Conservation (phyloP, 2,329 filamentous ascomycete genomes). For the Chrysosphaeria jannelii region DNA sequence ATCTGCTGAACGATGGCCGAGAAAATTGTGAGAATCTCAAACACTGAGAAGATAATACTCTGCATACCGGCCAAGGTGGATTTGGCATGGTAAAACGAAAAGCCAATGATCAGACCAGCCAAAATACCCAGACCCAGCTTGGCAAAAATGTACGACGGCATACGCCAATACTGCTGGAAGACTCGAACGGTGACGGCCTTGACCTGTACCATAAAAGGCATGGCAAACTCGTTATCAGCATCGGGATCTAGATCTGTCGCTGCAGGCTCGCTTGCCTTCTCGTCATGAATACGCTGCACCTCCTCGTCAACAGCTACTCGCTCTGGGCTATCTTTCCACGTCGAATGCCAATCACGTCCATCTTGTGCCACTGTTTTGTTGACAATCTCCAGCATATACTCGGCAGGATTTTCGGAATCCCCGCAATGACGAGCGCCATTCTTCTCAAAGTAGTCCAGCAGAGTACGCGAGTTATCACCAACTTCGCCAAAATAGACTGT, state of each 20-base stretch:
- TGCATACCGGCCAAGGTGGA: constrained; percentile 48
- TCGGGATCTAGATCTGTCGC: constrained; percentile 10
- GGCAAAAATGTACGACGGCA: constrained; percentile 64
- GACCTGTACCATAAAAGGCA: constrained; percentile 38
- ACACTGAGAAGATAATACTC: constrained; percentile 63
- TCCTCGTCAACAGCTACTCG: constrained; percentile 23
- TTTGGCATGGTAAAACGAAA: constrained; percentile 44
- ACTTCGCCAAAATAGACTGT: constrained; percentile 55
- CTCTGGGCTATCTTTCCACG: constrained; percentile 28
- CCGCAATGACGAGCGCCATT: constrained; percentile 32
- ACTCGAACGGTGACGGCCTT: constrained; percentile 38
- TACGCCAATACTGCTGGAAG: constrained; percentile 80
- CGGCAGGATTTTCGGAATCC: constrained; percentile 43
- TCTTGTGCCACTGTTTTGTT: constrained; percentile 27
- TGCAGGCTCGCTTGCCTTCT: constrained; percentile 7
- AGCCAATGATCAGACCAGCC: constrained; percentile 47
- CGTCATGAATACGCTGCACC: constrained; percentile 21
- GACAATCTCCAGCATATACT: constrained; percentile 50
- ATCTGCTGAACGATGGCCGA: constrained; percentile 48
- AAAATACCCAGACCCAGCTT: constrained; percentile 38
- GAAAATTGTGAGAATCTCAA: constrained; percentile 60
- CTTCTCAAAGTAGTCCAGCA: constrained; percentile 37
- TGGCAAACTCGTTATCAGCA: constrained; percentile 49
- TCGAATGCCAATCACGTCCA: constrained; percentile 31
- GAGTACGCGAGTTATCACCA: constrained; percentile 26